These are phyloP conservation scores for Collybia mongolica DNA, from an alignment of 768 basidiomycete species.

Conservation along the genomic window DNA sequence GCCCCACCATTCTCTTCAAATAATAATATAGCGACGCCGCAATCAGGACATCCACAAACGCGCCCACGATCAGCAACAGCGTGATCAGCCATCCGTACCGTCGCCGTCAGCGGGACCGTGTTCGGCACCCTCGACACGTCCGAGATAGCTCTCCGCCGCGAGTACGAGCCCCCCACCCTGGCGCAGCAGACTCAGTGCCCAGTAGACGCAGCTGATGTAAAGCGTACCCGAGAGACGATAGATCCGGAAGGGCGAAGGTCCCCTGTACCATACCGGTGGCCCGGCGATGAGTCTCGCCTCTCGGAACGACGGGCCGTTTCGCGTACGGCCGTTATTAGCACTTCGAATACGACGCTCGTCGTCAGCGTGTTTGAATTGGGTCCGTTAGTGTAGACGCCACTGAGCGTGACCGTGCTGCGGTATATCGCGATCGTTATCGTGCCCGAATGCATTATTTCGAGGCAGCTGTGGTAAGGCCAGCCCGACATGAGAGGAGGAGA, in stretches of 20 bases:
- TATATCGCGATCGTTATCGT: too few relatives aligned
- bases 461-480: too few relatives aligned
- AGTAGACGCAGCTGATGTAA: constrained; percentile 12
- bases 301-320: too few relatives aligned
- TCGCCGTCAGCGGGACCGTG: constrained; percentile 13
- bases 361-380: constrained; percentile 20
- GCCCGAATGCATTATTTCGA: too few relatives aligned
- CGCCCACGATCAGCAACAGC: constrained; percentile 15
- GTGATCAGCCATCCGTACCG: constrained; percentile 24
- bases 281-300: too few relatives aligned
- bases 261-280: constrained; percentile 14
- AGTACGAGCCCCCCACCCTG: constrained; percentile 15
- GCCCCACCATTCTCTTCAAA: not conserved
- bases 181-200: constrained; percentile 15
- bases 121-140: constrained; percentile 20
- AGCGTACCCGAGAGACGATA: constrained; percentile 16
- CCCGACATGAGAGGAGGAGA: too few relatives aligned
- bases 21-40: constrained; percentile 19
- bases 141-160: constrained; percentile 16
- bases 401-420: too few relatives aligned
- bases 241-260: constrained; percentile 23
- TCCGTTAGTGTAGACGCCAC: not conserved
- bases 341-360: constrained; percentile 14
- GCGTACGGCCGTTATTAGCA: constrained; percentile 18
- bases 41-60: constrained; percentile 20